Conservation (phyloP, 108 stramenopile species). For the Aurantiochytrium sp. region DNA sequence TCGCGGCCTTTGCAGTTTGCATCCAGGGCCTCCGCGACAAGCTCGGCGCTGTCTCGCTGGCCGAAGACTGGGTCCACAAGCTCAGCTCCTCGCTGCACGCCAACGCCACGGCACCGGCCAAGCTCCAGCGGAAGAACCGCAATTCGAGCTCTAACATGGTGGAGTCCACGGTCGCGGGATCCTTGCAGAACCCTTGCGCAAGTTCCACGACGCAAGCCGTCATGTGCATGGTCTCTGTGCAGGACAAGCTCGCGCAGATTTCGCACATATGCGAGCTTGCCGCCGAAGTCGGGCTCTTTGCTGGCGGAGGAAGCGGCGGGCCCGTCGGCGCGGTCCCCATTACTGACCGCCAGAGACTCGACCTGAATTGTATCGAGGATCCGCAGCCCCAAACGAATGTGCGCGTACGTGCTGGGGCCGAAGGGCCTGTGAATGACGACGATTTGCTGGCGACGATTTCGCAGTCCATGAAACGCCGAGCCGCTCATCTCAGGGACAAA, state of each 20-base stretch:
- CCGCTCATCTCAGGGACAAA: too few relatives aligned
- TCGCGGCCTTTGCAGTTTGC: background rate
- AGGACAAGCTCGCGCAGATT: background rate
- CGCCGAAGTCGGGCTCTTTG: background rate
- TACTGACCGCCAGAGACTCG: background rate
- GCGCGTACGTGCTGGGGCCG: background rate
- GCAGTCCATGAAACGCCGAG: background rate
- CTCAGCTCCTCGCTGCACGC: background rate
- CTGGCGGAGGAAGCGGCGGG: background rate
- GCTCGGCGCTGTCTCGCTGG: background rate
- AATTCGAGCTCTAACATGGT: background rate
- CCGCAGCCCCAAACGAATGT: background rate
- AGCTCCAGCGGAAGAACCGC: background rate
- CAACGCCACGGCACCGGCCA: background rate
- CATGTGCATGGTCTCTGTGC: background rate
- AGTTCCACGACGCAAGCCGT: background rate
- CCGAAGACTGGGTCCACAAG: slow-evolving; percentile 14
- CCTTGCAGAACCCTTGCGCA: too few relatives aligned
- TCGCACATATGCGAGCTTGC: background rate
- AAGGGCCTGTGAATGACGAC: background rate
- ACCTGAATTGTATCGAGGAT: background rate
- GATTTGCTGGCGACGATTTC: background rate
- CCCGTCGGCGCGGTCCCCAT: background rate
- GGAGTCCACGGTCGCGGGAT: too few relatives aligned
- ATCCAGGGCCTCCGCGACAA: slow-evolving; percentile 1